phyloP scores from a whole-genome alignment of 257 asterid species.

The Mentha longifolia region DNA sequence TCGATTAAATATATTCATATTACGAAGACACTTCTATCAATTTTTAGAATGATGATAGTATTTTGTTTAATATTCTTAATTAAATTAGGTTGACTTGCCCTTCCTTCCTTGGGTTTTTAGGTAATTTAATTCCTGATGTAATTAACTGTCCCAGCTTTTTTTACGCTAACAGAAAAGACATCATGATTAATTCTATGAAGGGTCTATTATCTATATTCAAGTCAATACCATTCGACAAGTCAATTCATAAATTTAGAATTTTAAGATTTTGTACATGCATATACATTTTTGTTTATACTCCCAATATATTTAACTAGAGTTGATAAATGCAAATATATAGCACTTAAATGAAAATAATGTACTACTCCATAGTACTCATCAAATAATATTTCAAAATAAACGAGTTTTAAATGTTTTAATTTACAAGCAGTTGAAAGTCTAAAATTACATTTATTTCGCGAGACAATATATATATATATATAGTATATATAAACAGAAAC shows the following conservation, averaged over 20 bases:
- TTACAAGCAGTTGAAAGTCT: too few relatives aligned
- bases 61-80: too few relatives aligned
- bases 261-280: not conserved
- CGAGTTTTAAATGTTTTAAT: too few relatives aligned
- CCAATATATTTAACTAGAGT: not conserved
- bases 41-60: too few relatives aligned
- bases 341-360: not conserved
- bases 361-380: too few relatives aligned
- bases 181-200: not conserved
- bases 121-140: not conserved
- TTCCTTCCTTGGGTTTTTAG: not conserved
- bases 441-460: too few relatives aligned
- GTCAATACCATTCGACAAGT: not conserved
- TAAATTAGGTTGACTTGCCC: too few relatives aligned
- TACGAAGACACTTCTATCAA: too few relatives aligned
- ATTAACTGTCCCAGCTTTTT: not conserved
- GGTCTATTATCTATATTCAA: not conserved
- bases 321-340: not conserved
- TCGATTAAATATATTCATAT: too few relatives aligned
- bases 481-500: not conserved
- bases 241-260: not conserved
- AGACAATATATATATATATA: too few relatives aligned
- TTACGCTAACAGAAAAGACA: not conserved
- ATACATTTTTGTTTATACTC: not conserved
- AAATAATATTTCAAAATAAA: too few relatives aligned